Conservation (phyloP, 768 basidiomycete species). For the Suillus paluster region DNA sequence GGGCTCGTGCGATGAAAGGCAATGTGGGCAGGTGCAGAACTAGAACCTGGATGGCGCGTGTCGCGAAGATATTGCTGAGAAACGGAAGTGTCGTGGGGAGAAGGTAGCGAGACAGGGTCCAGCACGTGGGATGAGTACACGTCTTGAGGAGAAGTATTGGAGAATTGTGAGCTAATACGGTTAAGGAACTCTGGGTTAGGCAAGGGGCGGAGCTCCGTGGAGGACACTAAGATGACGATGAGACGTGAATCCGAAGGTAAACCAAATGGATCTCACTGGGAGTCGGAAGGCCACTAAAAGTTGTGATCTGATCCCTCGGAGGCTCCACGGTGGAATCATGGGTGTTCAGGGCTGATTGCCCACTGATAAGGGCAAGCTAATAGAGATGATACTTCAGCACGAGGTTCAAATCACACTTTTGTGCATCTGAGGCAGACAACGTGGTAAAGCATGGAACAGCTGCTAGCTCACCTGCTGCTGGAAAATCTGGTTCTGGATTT, state of each 20-base stretch:
- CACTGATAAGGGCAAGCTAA: conserved; percentile 73
- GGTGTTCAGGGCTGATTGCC: conserved; percentile 40
- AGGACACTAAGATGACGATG: conserved; percentile 50
- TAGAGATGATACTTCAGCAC: conserved; percentile 17
- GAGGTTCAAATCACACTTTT: background rate
- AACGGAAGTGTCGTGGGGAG: conserved; percentile 33
- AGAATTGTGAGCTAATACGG: conserved; percentile 59
- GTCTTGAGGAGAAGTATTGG: conserved; percentile 28
- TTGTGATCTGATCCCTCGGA: conserved; percentile 37
- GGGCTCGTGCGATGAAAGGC: conserved; percentile 57
- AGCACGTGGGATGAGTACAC: conserved; percentile 29
- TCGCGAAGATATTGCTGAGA: conserved; percentile 29
- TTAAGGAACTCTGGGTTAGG: conserved; percentile 62
- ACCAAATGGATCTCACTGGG: conserved; percentile 53
- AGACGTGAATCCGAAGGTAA: conserved; percentile 16
- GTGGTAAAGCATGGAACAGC: conserved; percentile 19
- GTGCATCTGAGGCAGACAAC: conserved; percentile 12
- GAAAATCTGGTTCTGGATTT: conserved; percentile 87
- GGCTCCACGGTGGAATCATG: conserved; percentile 40
- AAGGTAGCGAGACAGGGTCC: conserved; percentile 31
- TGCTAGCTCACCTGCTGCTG: conserved; percentile 76
- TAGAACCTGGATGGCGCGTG: conserved; percentile 42
- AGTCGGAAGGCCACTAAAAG: conserved; percentile 64
- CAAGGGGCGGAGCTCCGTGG: conserved; percentile 68
- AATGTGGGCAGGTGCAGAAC: conserved; percentile 75